A percentile compares a stretch with the other conserved stretches of the same genome.
These are phyloP conservation scores for Xenosphaeropsis pyriputrescens DNA, from an alignment of 2,329 filamentous ascomycete genomes.

Conservation along the genomic window DNA sequence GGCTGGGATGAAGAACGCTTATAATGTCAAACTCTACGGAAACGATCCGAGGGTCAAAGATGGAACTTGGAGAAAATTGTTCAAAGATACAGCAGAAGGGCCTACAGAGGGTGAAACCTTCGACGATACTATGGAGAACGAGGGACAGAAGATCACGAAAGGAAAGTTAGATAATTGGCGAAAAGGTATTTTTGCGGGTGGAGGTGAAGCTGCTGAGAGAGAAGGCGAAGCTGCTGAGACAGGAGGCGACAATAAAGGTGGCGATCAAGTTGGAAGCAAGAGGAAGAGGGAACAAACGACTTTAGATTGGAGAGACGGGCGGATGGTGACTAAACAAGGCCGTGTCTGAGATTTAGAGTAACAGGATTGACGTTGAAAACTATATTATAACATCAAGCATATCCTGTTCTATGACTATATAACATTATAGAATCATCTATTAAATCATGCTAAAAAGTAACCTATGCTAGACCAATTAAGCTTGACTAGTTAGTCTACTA, in stretches of 20 bases:
- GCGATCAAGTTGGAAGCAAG: not conserved
- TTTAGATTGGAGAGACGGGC: too few relatives aligned
- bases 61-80: constrained; percentile 37
- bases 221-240: not conserved
- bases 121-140: constrained; percentile 4
- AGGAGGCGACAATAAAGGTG: not conserved
- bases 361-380: too few relatives aligned
- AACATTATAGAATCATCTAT: too few relatives aligned
- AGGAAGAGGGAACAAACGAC: not conserved
- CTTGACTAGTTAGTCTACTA: too few relatives aligned
- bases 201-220: constrained; percentile 1
- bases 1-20: constrained; percentile 55
- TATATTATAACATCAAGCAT: too few relatives aligned
- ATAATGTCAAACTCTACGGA: constrained; percentile 48
- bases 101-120: constrained; percentile 6
- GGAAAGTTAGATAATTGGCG: too few relatives aligned
- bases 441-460: too few relatives aligned
- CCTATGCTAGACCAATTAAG: too few relatives aligned
- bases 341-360: too few relatives aligned
- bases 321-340: too few relatives aligned
- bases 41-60: constrained; percentile 45
- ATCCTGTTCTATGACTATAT: too few relatives aligned
- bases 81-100: constrained; percentile 22
- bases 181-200: not conserved
- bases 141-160: not conserved